Base-by-base conservation (phyloP, 306 rosid genomes). In the Ceratonia siliqua region DNA sequence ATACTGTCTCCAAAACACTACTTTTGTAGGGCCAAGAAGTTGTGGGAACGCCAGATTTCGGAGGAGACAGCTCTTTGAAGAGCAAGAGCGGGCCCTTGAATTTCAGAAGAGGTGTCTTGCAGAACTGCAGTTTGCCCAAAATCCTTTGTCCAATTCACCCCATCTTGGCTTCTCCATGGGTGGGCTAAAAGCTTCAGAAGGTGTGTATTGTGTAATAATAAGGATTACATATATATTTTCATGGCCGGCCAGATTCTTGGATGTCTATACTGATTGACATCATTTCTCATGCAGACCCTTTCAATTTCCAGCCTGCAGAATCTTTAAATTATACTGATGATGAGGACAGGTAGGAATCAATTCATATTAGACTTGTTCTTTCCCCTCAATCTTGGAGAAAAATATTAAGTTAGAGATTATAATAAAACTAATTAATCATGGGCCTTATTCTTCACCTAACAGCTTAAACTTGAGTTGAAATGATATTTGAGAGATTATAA, bases 81-180 rank as follows among this genome's bases (percentile, higher is more conserved):
- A 87, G 48, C 91, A 89, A 33, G 87, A 90, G 52, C 78, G 62
- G 2, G 77, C 77, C 3, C 77, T 87, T 24, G 89, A 85, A 72
- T 46, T 79, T 20, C 87, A 89, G 73, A 83, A 84, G 68, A 82
- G 81, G 56, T 81, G 42, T 25, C 72, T 93, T 32, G 78, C 87
- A 13, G 81, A 21, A 79, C 35, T 93, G 73, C 87, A 76, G 32
- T 42, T 81, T 2, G 35, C 35, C 2, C 80, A 45, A 41, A 87
- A 81, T 35, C 53, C 86, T 4, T n/a, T 68, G n/a, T 49, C 72
- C 7, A 65, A 18, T 28, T 77, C 77, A 45, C 79, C 87, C 4
- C 62, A 64, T 43, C 68, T 70, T 0, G 82, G 82, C 70, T 77
- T 76, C 72, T 65, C 84, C 68, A 70, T 66, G 75, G 76, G 81